phyloP scores from a whole-genome alignment of 345 rosid genomes.

The Aethionema arabicum region DNA sequence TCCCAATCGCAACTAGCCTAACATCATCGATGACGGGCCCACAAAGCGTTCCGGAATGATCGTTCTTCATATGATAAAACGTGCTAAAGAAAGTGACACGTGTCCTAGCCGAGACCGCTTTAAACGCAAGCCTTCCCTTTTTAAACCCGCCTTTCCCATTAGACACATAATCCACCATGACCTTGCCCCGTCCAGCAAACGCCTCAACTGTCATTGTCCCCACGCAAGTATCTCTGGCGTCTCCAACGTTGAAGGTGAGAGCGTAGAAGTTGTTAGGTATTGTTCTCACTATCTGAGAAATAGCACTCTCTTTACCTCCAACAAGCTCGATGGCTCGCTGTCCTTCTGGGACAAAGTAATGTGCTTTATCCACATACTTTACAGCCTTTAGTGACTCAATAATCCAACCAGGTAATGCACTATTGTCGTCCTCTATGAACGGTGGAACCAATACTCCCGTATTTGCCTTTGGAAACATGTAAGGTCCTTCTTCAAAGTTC shows the following conservation, averaged over 20 bases:
- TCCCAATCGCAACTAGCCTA: conserved; percentile 45
- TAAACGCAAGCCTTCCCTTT: conserved; percentile 46
- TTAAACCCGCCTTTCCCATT: conserved; percentile 66
- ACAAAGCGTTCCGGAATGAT: conserved; percentile 69
- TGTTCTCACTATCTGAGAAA: conserved; percentile 59
- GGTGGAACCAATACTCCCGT: conserved; percentile 77
- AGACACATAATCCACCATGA: conserved; percentile 49
- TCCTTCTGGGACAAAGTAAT: conserved; percentile 57
- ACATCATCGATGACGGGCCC: conserved; percentile 79
- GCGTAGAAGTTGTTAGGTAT: conserved; percentile 41
- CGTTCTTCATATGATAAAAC: conserved; percentile 55
- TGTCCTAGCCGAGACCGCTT: conserved; percentile 49
- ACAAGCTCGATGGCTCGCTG: conserved; percentile 63
- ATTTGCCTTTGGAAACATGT: conserved; percentile 45
- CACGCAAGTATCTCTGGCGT: conserved; percentile 55
- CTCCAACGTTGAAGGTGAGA: conserved; percentile 60
- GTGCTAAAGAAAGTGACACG: conserved; percentile 68
- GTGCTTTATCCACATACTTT: conserved; percentile 59
- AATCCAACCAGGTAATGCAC: conserved; percentile 80
- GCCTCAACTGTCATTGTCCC: conserved; percentile 72
- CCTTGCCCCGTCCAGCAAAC: conserved; percentile 48
- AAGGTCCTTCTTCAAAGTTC: conserved; percentile 75
- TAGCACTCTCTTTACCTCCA: conserved; percentile 75
- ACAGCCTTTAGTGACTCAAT: conserved; percentile 80
- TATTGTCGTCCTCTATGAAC: conserved; percentile 60